Evolutionary conservation across 495 filamentous ascomycete species (phyloP), one percentile per base, ranked within the genome.

Genomic region (Astrothelium subdiscretum): DNA sequence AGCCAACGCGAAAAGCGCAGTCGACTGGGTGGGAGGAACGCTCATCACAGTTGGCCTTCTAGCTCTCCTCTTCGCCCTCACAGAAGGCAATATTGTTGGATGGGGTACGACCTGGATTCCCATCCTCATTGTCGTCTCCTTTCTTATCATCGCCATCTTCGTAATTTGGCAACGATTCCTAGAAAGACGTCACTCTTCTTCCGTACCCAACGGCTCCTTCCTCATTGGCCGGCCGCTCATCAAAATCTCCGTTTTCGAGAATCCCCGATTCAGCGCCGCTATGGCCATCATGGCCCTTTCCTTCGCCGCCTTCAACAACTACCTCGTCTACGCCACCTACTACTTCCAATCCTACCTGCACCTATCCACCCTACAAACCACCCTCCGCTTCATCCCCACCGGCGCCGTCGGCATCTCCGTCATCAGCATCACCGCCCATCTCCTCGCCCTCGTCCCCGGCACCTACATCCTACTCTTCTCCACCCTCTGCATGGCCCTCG

Each of bases 41-140:
- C 58, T 71, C n/a, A 69, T 75, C 64, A 72, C 73, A 0, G n/a
- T 72, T 22, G 69, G 71, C 6, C 70, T 73, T 11, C 70, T 86
- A 11, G 78, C 78, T 1, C 77, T 87, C 1, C 70, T 86, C n/a
- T 84, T 85, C 59, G 80, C 81, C n/a, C 67, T 86, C 27, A 83
- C 83, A 5, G 79, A 86, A 67, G 84, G 84, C 18, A 85, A 84
- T 61, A 78, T 83, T 0, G 75, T 86, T 32, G 87, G 87, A 6
- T 91, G 87, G 87, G 69, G 69, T 22, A 86, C 82, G 0, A 79
- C 83, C 3, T 90, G 86, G 75, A 79, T 90, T 0, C 76, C 83
- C 32, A 79, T 78, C 8, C 71, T 90, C 3, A 81, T 91, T 42
- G 78, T 85, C 24, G 72, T 87, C 13, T 83, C 86, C 1, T 43